phyloP scores from a whole-genome alignment of 306 rosid species.

The Vigna unguiculata region DNA sequence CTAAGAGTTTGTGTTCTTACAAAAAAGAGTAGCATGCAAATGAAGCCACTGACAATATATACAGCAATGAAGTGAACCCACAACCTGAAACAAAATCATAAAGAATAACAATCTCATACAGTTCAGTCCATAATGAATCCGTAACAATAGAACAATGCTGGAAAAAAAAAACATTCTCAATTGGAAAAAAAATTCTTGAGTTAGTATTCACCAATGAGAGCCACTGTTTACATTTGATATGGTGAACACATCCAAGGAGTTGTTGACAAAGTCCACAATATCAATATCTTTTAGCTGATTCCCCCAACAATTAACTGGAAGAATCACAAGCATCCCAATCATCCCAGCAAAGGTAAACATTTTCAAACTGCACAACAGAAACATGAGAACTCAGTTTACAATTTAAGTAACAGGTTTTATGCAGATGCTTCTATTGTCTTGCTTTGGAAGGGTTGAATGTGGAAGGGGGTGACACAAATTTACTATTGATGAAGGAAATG shows the following conservation, averaged over 20 bases:
- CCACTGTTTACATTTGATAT: constrained; percentile 54
- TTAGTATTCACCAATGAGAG: constrained; percentile 49
- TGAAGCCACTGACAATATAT: constrained; percentile 77
- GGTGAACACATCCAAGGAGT: constrained; percentile 54
- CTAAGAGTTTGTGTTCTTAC: constrained; percentile 60
- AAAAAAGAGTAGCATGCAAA: constrained; percentile 74
- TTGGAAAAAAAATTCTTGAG: constrained; percentile 38
- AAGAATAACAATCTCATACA: constrained; percentile 26
- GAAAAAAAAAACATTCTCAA: not conserved
- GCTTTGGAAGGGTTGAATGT: not conserved
- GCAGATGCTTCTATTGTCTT: not conserved
- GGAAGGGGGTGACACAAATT: constrained; percentile 1
- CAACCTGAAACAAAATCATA: constrained; percentile 60
- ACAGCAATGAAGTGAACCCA: constrained; percentile 95
- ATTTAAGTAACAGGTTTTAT: constrained; percentile 26
- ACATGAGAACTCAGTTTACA: constrained; percentile 30
- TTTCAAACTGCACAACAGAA: constrained; percentile 68
- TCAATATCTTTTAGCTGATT: constrained; percentile 52
- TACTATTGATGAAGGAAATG: constrained; percentile 18
- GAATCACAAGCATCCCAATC: constrained; percentile 80
- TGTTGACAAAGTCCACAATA: constrained; percentile 35
- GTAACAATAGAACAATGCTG: constrained; percentile 15
- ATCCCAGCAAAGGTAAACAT: constrained; percentile 81
- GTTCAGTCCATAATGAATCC: constrained; percentile 14
- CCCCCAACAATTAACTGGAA: constrained; percentile 89